phyloP scores from a whole-genome alignment of 257 asterid species.

The Solanum sparsipilum region DNA sequence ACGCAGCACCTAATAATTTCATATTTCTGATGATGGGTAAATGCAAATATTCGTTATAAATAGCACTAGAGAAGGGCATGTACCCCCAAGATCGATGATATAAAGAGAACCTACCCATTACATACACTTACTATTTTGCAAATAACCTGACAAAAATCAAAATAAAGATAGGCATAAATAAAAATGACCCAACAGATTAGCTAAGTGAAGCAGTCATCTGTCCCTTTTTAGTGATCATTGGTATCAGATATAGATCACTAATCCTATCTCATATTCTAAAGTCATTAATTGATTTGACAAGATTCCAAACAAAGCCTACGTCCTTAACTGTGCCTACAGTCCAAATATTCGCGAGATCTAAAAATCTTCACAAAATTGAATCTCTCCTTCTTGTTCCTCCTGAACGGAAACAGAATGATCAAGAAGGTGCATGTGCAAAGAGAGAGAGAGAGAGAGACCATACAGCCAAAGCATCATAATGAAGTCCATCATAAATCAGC shows the following conservation, averaged over 20 bases:
- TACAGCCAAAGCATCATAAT: slow-evolving; percentile 96
- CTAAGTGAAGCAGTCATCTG: background rate
- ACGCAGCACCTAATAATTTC: background rate
- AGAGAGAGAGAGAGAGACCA: slow-evolving; percentile 10
- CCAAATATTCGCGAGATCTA: background rate
- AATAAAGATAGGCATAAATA: background rate
- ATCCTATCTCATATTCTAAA: background rate
- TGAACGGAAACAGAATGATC: background rate
- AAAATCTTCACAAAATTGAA: background rate
- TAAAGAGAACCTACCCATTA: background rate
- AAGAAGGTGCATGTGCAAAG: background rate
- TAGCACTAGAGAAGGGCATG: background rate
- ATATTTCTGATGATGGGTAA: background rate
- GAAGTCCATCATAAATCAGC: slow-evolving; percentile 96
- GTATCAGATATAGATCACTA: background rate
- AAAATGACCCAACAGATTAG: background rate
- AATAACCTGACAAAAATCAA: background rate
- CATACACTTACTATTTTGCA: background rate
- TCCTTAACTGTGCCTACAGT: background rate
- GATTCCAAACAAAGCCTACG: background rate
- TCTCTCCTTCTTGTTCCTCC: background rate
- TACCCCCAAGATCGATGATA: background rate
- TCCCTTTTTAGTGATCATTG: background rate
- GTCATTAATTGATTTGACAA: background rate
- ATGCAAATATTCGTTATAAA: background rate